Conservation (phyloP, 2,329 filamentous ascomycete species). For the Fusarium lyarnte region DNA sequence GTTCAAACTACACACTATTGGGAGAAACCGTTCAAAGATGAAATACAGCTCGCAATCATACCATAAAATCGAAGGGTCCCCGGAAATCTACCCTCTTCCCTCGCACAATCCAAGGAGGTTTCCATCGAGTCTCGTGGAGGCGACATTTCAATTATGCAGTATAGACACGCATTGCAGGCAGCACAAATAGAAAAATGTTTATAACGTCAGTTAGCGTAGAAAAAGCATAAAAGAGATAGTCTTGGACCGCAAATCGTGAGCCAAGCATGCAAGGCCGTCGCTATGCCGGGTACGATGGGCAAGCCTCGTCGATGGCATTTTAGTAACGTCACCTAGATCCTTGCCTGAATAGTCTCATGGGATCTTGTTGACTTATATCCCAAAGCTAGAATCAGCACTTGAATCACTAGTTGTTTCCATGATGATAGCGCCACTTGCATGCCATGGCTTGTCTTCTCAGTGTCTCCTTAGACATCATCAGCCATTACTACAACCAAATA, state of each 20-base stretch:
- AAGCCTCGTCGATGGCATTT: too few species aligned
- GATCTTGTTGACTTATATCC: background rate
- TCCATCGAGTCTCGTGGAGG: background rate
- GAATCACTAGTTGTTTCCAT: background rate
- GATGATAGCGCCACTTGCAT: background rate
- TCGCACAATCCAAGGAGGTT: background rate
- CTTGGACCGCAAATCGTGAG: background rate
- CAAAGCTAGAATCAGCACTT: background rate
- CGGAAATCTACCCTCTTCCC: too few species aligned
- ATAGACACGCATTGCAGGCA: background rate
- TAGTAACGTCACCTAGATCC: background rate
- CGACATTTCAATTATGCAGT: background rate
- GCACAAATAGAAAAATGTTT: background rate
- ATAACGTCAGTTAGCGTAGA: rapidly evolving
- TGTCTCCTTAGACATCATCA: background rate
- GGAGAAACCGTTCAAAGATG: background rate
- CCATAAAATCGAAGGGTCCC: rapidly evolving
- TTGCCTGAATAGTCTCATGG: background rate
- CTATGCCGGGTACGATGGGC: background rate
- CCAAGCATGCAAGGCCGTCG: too few species aligned
- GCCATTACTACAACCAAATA: background rate
- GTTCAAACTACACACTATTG: background rate
- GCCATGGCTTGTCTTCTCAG: background rate
- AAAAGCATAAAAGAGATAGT: rapidly evolving
- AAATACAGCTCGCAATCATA: background rate